Percentiles rank a stretch among this genome's conserved stretches.
Evolutionary conservation across 345 rosid genomes (phyloP).

Genomic region (Citrus medica): DNA sequence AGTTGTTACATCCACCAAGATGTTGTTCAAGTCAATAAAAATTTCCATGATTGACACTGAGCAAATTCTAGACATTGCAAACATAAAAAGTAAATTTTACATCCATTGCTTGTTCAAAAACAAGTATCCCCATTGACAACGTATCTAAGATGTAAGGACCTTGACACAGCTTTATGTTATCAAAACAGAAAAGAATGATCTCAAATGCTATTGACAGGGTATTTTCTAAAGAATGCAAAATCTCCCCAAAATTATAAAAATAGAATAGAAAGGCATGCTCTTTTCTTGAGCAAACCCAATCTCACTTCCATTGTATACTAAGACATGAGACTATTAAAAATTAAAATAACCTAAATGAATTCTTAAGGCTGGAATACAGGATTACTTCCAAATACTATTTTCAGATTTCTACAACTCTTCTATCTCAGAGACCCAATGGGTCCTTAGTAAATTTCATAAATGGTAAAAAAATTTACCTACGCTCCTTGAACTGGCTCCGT

Average conservation of each 20-base stretch:
- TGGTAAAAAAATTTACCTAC: constrained; percentile 40
- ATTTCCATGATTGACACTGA: neutral
- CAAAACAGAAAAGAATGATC: neutral
- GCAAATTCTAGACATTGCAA: neutral
- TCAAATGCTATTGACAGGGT: neutral
- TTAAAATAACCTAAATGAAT: neutral
- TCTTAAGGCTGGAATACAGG: neutral
- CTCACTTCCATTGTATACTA: neutral
- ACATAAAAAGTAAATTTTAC: neutral
- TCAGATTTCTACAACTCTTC: neutral
- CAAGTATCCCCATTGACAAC: neutral
- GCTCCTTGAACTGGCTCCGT: constrained; percentile 70
- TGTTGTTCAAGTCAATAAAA: neutral
- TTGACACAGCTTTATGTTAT: neutral
- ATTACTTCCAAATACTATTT: neutral
- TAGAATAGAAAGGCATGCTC: neutral
- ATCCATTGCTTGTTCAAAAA: neutral
- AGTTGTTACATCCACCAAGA: neutral
- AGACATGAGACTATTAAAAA: neutral
- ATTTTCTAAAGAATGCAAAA: neutral
- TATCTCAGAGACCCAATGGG: neutral
- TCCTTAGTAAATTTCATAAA: neutral
- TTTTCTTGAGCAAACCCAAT: neutral
- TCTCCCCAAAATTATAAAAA: neutral
- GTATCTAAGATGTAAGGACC: neutral